Percentiles rank a stretch among this genome's conserved stretches.
Evolutionary conservation across 228 moss, liverwort and hornwort genomes (phyloP).

Genomic region (Sphagnum fallax): DNA sequence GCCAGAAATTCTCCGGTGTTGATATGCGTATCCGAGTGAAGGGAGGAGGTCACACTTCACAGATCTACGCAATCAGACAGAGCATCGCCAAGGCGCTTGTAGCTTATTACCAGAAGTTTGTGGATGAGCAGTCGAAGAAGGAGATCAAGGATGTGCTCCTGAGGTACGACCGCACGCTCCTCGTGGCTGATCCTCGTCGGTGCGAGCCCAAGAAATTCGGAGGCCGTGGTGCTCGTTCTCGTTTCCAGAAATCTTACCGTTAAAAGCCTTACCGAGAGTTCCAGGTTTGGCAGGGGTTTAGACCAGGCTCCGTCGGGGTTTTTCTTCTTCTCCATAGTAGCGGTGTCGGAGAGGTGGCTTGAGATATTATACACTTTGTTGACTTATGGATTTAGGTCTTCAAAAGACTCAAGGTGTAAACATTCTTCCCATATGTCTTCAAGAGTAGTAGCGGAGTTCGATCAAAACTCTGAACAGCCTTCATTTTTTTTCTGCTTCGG

Average conservation of each 20-base stretch:
- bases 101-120: constrained; percentile 40
- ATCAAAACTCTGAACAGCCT: too few relatives aligned
- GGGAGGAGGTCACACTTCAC: constrained; percentile 44
- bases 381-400: too few relatives aligned
- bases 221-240: constrained; percentile 42
- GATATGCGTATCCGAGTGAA: constrained; percentile 50
- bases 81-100: constrained; percentile 46
- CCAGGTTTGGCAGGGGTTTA: too few relatives aligned
- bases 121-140: constrained; percentile 46
- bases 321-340: too few relatives aligned
- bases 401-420: too few relatives aligned
- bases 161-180: constrained; percentile 39
- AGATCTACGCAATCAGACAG: constrained; percentile 49
- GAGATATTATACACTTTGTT: too few relatives aligned
- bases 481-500: too few relatives aligned
- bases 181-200: constrained; percentile 41
- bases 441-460: too few relatives aligned
- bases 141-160: constrained; percentile 45
- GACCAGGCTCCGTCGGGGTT: too few relatives aligned
- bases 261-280: background rate
- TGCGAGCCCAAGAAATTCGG: constrained; percentile 56
- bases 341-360: too few relatives aligned
- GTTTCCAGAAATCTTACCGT: constrained; percentile 56
- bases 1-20: constrained; percentile 31
- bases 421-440: too few relatives aligned